phyloP scores from a whole-genome alignment of 345 rosid genomes.

The Melaleuca alternifolia region DNA sequence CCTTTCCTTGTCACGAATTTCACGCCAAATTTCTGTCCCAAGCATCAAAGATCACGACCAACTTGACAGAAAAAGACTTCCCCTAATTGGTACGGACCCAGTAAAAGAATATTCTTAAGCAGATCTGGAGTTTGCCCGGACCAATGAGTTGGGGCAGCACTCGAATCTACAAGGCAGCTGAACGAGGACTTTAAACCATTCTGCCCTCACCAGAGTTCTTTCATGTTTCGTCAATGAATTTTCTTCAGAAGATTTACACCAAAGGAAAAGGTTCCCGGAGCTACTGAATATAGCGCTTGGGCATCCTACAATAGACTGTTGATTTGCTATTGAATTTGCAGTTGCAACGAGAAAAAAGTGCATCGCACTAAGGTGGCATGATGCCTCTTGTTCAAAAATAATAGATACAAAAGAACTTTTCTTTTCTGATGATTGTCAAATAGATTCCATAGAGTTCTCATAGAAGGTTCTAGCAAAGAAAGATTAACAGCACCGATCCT shows the following conservation, averaged over 20 bases:
- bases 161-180: neutral
- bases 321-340: conserved; percentile 14
- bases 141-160: neutral
- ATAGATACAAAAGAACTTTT: neutral
- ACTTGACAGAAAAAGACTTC: neutral
- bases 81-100: neutral
- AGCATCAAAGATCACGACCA: neutral
- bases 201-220: neutral
- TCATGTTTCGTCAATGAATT: neutral
- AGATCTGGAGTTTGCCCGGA: neutral
- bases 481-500: neutral
- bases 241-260: neutral
- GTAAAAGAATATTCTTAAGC: neutral
- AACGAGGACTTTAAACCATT: neutral
- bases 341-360: neutral
- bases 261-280: neutral
- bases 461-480: neutral
- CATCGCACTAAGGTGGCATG: conserved; percentile 3
- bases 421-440: neutral
- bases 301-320: conserved; percentile 15
- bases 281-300: conserved; percentile 1
- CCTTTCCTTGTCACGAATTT: neutral
- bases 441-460: neutral
- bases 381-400: neutral
- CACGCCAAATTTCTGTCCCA: neutral